Conservation (phyloP, 345 rosid genomes). For the Garcia nutans region DNA sequence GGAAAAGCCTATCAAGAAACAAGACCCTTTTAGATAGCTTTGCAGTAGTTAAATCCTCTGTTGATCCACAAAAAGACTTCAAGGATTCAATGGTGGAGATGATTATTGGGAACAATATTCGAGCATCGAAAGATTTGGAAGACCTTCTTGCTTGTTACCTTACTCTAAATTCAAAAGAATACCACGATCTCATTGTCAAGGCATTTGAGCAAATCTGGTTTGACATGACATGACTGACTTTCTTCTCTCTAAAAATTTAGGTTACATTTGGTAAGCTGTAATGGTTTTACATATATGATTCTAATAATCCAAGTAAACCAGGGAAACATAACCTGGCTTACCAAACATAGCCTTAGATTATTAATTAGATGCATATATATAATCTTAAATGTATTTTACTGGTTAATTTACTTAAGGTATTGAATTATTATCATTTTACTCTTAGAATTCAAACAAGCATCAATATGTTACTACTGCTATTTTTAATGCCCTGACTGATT, state of each 20-base stretch:
- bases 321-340: too few relatives aligned
- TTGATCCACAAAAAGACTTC: constrained; percentile 80
- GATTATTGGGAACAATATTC: constrained; percentile 75
- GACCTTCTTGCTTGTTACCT: constrained; percentile 90
- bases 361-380: neutral
- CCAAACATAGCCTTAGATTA: neutral
- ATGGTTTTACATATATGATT: too few relatives aligned
- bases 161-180: constrained; percentile 67
- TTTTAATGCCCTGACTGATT: too few relatives aligned
- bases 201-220: constrained; percentile 93
- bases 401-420: neutral
- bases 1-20: constrained; percentile 36
- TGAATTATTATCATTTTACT: neutral
- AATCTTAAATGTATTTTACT: neutral
- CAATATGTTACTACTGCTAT: neutral
- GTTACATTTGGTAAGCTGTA: too few relatives aligned
- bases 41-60: constrained; percentile 76
- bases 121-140: constrained; percentile 66
- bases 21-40: constrained; percentile 41
- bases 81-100: constrained; percentile 94
- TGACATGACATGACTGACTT: constrained; percentile 39
- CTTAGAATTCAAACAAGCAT: neutral
- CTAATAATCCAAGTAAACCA: too few relatives aligned
- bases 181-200: constrained; percentile 67
- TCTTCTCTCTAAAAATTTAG: neutral